Evolutionary conservation across 495 filamentous ascomycete species (phyloP).

Genomic region (Zalerion maritima): DNA sequence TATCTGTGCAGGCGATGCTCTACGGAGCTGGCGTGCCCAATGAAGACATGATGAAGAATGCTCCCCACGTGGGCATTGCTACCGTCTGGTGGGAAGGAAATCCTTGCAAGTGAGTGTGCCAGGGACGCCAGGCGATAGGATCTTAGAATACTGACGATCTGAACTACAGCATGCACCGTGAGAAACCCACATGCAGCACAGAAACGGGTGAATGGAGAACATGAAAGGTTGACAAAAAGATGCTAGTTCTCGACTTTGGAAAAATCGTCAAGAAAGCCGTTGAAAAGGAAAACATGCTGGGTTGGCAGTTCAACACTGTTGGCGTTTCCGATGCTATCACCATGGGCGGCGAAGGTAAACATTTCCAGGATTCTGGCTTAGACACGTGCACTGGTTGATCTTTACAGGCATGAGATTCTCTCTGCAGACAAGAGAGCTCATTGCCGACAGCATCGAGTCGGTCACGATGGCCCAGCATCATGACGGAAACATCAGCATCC

Average conservation of each 20-base stretch:
- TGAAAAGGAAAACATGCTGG: conserved; percentile 72
- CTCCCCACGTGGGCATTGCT: conserved; percentile 77
- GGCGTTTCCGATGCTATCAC: conserved; percentile 90
- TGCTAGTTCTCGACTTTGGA: conserved; percentile 66
- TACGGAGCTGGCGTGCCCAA: conserved; percentile 86
- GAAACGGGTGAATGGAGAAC: background rate
- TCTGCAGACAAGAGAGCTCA: conserved; percentile 87
- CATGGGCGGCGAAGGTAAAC: conserved; percentile 86
- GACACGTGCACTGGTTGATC: conserved; percentile 3
- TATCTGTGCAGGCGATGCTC: conserved; percentile 62
- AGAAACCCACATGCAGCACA: conserved; percentile 6
- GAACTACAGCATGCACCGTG: conserved; percentile 32
- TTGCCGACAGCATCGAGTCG: conserved; percentile 89
- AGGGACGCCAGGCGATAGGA: too few species aligned
- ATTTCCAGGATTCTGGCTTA: conserved; percentile 1
- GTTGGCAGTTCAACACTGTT: conserved; percentile 88
- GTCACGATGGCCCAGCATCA: conserved; percentile 79
- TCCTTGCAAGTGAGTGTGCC: conserved; percentile 45
- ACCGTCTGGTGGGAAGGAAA: conserved; percentile 99
- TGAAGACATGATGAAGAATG: conserved; percentile 71
- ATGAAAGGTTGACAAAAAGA: conserved; percentile 3
- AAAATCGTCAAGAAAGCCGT: conserved; percentile 81
- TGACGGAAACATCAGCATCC: conserved; percentile 88
- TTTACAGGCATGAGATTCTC: conserved; percentile 96
- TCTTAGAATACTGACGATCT: too few species aligned